phyloP scores from a whole-genome alignment of 73 alveolate genomes.

The Paramecium biaurelia region DNA sequence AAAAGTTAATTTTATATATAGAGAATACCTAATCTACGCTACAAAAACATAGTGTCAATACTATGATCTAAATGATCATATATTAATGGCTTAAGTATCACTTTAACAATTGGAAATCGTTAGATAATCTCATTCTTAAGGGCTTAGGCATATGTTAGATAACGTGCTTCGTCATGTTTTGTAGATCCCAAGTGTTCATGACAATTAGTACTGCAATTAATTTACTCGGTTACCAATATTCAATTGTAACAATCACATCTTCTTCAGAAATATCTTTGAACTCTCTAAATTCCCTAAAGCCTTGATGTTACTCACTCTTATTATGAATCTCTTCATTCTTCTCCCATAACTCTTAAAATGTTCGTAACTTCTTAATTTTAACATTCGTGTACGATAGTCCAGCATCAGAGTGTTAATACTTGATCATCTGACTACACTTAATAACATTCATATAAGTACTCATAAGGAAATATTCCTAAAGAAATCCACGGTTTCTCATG shows the following conservation, averaged over 20 bases:
- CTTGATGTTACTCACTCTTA: constrained; percentile 18
- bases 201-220: constrained; percentile 63
- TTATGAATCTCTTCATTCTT: constrained; percentile 41
- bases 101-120: constrained; percentile 68
- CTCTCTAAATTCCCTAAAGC: constrained; percentile 57
- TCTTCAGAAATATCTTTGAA: constrained; percentile 51
- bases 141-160: constrained; percentile 50
- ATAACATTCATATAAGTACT: constrained; percentile 1
- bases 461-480: constrained; percentile 1
- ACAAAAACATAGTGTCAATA: constrained; percentile 41
- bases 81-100: constrained; percentile 66
- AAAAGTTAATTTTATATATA: neutral
- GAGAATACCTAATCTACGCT: constrained; percentile 36
- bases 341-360: constrained; percentile 49
- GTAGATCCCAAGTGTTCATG: constrained; percentile 65
- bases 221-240: constrained; percentile 56
- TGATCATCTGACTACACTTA: neutral
- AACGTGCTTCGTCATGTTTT: constrained; percentile 68
- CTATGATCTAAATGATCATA: constrained; percentile 61
- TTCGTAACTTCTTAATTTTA: constrained; percentile 47
- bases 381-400: constrained; percentile 32
- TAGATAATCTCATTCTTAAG: constrained; percentile 59
- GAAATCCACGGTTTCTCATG: constrained; percentile 57
- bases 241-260: constrained; percentile 58
- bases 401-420: constrained; percentile 48